phyloP scores from a whole-genome alignment of 768 basidiomycete species.

The Piloderma croceum region DNA sequence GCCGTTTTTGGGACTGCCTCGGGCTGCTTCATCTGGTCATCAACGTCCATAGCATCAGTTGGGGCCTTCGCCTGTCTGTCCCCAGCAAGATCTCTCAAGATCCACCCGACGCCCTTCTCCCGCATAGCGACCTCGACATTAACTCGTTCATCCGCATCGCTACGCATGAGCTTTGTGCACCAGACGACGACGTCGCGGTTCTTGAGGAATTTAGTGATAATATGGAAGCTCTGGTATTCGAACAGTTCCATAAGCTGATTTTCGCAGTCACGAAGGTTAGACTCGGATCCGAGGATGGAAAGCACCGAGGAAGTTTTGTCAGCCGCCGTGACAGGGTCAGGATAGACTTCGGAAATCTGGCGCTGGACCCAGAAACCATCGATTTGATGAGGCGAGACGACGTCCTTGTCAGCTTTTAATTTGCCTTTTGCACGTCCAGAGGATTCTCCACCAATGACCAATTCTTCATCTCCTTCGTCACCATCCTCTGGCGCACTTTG shows the following conservation, averaged over 20 bases:
- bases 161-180: slow-evolving; percentile 94
- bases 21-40: slow-evolving; percentile 42
- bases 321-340: slow-evolving; percentile 91
- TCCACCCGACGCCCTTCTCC: slow-evolving; percentile 96
- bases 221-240: slow-evolving; percentile 87
- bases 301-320: slow-evolving; percentile 86
- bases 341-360: slow-evolving; percentile 83
- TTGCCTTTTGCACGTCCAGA: slow-evolving; percentile 38
- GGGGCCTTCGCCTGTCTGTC: slow-evolving; percentile 60
- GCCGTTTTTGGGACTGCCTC: slow-evolving; percentile 68
- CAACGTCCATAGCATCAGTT: slow-evolving; percentile 74
- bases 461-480: slow-evolving; percentile 55
- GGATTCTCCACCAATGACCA: slow-evolving; percentile 74
- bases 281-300: slow-evolving; percentile 80
- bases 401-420: slow-evolving; percentile 63
- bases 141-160: slow-evolving; percentile 80
- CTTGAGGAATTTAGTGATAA: slow-evolving; percentile 86
- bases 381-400: slow-evolving; percentile 83
- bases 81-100: slow-evolving; percentile 80
- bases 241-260: slow-evolving; percentile 96
- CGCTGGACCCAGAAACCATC: slow-evolving; percentile 99
- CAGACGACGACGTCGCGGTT: slow-evolving; percentile 96
- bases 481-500: slow-evolving; percentile 30
- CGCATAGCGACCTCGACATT: slow-evolving; percentile 98
- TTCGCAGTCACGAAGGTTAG: slow-evolving; percentile 85